phyloP scores from a whole-genome alignment of 129 eudicot genomes.

The Pulicaria dysenterica region DNA sequence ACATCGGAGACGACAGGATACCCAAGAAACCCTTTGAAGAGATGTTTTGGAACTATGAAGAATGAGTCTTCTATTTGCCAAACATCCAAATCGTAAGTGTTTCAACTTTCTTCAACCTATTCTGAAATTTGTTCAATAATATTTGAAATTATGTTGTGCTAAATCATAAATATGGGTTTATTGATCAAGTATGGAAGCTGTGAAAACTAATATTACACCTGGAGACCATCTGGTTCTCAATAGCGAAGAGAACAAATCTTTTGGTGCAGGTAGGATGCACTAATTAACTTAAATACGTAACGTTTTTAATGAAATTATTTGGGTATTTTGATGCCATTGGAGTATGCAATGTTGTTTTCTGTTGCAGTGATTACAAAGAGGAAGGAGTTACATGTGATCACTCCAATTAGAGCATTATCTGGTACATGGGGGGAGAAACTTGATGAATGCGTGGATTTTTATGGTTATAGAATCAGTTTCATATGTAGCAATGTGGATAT shows the following conservation, averaged over 20 bases:
- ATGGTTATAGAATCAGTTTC: slow-evolving; percentile 68
- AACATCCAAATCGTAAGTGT: slow-evolving; percentile 13
- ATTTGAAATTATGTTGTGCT: neutral
- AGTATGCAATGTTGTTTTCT: slow-evolving; percentile 11
- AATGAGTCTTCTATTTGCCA: neutral
- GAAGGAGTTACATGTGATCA: slow-evolving; percentile 85
- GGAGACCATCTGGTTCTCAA: slow-evolving; percentile 52
- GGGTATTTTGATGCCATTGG: neutral
- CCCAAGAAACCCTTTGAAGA: slow-evolving; percentile 15
- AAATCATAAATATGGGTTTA: slow-evolving; percentile 45
- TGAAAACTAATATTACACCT: too few species aligned
- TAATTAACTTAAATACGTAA: too few species aligned
- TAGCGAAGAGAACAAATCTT: slow-evolving; percentile 36
- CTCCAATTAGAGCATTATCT: slow-evolving; percentile 46
- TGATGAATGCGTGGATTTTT: slow-evolving; percentile 46
- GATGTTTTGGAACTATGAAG: slow-evolving; percentile 15
- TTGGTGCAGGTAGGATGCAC: slow-evolving; percentile 53
- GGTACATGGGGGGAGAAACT: slow-evolving; percentile 69
- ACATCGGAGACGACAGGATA: neutral
- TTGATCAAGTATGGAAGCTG: too few species aligned
- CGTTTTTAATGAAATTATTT: neutral
- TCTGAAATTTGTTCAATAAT: neutral
- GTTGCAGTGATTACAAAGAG: slow-evolving; percentile 83
- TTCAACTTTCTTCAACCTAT: neutral
- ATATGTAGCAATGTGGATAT: slow-evolving; percentile 48